Percentiles rank a stretch among this genome's conserved stretches.
Conservation (phyloP, 495 filamentous ascomycete genomes). For the Articulospora tetracladia region DNA sequence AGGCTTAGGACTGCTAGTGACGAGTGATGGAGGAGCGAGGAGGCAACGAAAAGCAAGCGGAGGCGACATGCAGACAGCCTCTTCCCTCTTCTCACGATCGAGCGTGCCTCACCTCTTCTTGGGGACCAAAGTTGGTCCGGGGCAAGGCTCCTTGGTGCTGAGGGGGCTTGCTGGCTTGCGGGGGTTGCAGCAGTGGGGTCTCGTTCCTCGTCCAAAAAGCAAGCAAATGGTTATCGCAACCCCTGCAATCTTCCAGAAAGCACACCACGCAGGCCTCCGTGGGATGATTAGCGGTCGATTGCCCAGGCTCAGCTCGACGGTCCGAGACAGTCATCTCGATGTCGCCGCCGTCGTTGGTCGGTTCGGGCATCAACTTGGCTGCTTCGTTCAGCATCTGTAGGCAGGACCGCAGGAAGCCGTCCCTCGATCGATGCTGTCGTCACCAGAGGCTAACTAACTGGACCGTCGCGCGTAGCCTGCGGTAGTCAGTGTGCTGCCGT, state of each 20-base stretch:
- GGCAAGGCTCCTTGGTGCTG: background rate
- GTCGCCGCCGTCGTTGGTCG: too few species aligned
- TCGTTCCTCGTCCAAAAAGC: slow-evolving; percentile 5
- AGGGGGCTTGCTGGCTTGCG: slow-evolving; percentile 2
- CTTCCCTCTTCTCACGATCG: background rate
- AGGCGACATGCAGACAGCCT: slow-evolving; percentile 8
- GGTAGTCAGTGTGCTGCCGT: background rate
- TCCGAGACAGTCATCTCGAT: background rate
- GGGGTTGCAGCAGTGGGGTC: background rate
- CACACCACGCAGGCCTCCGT: background rate
- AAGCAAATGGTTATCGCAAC: slow-evolving; percentile 13
- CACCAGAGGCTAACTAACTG: background rate
- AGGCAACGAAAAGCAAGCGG: slow-evolving; percentile 9
- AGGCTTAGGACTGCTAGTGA: background rate
- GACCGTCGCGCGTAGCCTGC: background rate
- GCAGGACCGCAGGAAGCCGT: background rate
- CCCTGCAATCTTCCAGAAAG: slow-evolving; percentile 8
- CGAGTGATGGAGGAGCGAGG: background rate
- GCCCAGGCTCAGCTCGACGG: background rate
- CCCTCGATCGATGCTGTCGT: background rate
- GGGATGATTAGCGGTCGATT: slow-evolving; percentile 12
- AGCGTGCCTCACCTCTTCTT: background rate
- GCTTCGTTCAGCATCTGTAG: too few species aligned
- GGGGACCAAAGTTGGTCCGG: background rate
- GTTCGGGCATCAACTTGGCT: too few species aligned